Evolutionary conservation across 306 rosid species (phyloP), one percentile per base, ranked within the genome.

Genomic region (Pyrus bretschneideri): DNA sequence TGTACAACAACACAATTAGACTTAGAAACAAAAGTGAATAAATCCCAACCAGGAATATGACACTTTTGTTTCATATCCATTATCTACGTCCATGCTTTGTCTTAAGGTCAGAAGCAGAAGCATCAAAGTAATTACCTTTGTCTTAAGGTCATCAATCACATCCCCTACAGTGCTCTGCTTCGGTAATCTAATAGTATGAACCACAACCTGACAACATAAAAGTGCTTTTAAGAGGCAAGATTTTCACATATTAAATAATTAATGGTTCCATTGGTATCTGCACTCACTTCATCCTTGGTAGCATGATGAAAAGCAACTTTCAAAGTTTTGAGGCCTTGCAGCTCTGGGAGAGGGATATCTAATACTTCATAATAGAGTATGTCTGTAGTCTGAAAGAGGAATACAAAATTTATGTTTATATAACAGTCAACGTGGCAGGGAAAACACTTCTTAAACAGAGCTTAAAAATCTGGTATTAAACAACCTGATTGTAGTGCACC

Each of bases 271-370:
- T 10, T 31, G 23, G 40, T 55, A 22, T 61, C 21, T 75, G 27
- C 51, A 46, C 45, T 84, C 88, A 13, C 98, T 84, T 93, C 98
- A 83, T 89, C 98, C 80, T 89, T 93, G 61, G 87, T 85, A 40
- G 96, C 86, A 69, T 86, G 91, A 85, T 90, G 94, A 81, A 87
- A 86, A 74, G 96, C 90, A 85, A 93, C 89, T 84, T 89, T 93
- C 71, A 93, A 88, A 67, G 87, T 86, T 76, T 93, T 93, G 22
- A 89, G 81, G 76, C 98, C 85, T 81, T 93, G 91, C 69, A 90
- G 70, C 81, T 93, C 96, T 29, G 96, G 98, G 12, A 90, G 93
- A 75, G 98, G 98, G 72, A 93, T 90, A 76, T 91, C 97, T 86
- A 91, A 74, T 19, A 89, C 88, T 81, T 91, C 97, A 71, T 88